Base-by-base conservation (phyloP, 306 rosid genomes). In the Medicago truncatula region DNA sequence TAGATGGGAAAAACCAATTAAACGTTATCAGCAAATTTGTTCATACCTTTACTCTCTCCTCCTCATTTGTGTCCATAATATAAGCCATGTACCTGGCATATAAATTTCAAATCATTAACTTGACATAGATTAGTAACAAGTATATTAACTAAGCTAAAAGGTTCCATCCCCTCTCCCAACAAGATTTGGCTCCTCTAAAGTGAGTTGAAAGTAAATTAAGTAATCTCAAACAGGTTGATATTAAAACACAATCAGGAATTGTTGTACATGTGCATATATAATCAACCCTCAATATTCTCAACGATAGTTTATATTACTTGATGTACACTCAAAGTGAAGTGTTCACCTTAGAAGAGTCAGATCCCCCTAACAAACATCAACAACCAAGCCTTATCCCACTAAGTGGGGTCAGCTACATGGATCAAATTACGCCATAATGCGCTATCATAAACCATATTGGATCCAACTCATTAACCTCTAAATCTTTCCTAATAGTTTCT, bases 21-120 rank as follows among this genome's bases (percentile, higher is more conserved):
- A 67, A 23, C 76, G 62, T 34, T 15, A 67, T 71, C 54, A 39
- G 41, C 67, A 39, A 28, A 74, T 41, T 16, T 46, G 14, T 67
- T 9, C 83, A 16, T 84, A 92, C 99, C 97, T 96, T 96, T 39
- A 58, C 83, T 83, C 99, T 90, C 86, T 96, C 99, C 80, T 96
- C 98, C 74, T 96, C 98, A 74, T 96, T 96, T 60, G 99, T 96
- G 87, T 96, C 99, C 99, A 96, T 96, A 70, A 96, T 92, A 83
- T 89, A 96, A 1, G 99, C 99, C 99, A 96, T 96, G 70, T 96
- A 96, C 99, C 99, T 96, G 75, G 18, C 75, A 82, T 60, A 84
- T 61, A 67, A 66, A 78, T 56, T 69, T 25, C 72, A 64, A 69
- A 40, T 49, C 43, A 74, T 70, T 53, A 72, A 79, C 62, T 38